Percentiles rank a stretch among this genome's conserved stretches.
phyloP scores from a whole-genome alignment of 805 yeast genomes.

The Wickerhamiella dianesei region DNA sequence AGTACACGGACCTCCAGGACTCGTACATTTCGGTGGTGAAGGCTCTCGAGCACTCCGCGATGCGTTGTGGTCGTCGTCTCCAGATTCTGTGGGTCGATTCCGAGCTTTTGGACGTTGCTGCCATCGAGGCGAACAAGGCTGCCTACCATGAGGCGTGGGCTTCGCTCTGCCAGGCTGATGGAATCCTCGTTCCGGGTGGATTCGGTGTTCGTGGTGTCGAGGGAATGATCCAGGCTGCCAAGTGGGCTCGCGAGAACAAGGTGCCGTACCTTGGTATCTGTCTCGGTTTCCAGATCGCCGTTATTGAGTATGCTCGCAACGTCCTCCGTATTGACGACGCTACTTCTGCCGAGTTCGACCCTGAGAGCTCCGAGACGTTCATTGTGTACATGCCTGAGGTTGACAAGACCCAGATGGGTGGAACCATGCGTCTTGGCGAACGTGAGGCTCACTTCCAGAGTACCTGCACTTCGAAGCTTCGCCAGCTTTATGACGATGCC shows the following conservation, averaged over 20 bases:
- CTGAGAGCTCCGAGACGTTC: slow-evolving; percentile 50
- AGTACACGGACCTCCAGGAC: slow-evolving; percentile 90
- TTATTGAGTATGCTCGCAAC: slow-evolving; percentile 79
- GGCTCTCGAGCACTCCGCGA: slow-evolving; percentile 87
- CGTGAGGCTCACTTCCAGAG: slow-evolving; percentile 74
- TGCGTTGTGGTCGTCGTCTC: slow-evolving; percentile 73
- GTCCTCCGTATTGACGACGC: slow-evolving; percentile 56
- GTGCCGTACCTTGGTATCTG: slow-evolving; percentile 95
- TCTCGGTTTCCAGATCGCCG: slow-evolving; percentile 93
- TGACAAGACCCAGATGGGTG: slow-evolving; percentile 90
- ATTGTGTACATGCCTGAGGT: slow-evolving; percentile 98
- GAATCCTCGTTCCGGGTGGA: slow-evolving; percentile 97
- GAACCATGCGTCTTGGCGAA: slow-evolving; percentile 96
- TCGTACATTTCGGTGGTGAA: slow-evolving; percentile 90
- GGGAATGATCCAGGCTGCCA: slow-evolving; percentile 95
- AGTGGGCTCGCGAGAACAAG: slow-evolving; percentile 94
- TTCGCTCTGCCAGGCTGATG: slow-evolving; percentile 81
- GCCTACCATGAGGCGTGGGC: slow-evolving; percentile 95
- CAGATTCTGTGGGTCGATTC: slow-evolving; percentile 96
- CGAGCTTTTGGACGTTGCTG: slow-evolving; percentile 67
- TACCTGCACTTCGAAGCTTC: slow-evolving; percentile 53
- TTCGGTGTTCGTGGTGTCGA: slow-evolving; percentile 95
- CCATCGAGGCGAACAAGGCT: slow-evolving; percentile 49
- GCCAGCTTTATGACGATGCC: slow-evolving; percentile 63
- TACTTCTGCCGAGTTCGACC: slow-evolving; percentile 70